These are phyloP conservation scores for Ceratocystis eucalypticola DNA, from an alignment of 2,329 filamentous ascomycete species.

Conservation along the genomic window DNA sequence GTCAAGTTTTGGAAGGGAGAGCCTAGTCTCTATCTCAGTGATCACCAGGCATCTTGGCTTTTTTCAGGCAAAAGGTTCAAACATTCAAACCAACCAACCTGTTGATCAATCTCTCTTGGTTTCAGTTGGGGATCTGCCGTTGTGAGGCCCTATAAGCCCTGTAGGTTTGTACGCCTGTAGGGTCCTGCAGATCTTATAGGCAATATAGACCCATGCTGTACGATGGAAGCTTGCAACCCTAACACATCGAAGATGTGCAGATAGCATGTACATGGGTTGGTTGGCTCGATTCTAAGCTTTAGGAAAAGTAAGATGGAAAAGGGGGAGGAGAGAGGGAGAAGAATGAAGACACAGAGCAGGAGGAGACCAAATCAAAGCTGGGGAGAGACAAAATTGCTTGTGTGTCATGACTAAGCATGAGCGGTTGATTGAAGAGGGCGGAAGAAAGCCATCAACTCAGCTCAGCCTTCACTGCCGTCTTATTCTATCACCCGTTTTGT, in stretches of 20 bases:
- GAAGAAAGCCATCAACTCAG: not conserved
- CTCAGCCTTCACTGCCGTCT: not conserved
- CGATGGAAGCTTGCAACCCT: not conserved
- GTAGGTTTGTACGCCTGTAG: not conserved
- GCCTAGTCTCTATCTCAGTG: not conserved
- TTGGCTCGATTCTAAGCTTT: not conserved
- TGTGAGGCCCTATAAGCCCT: constrained; percentile 6
- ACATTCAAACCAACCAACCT: not conserved
- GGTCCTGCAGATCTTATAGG: constrained; percentile 7
- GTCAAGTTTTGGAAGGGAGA: not conserved
- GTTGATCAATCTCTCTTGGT: constrained; percentile 5
- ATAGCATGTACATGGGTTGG: not conserved
- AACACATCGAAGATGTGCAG: not conserved
- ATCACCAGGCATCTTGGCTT: not conserved
- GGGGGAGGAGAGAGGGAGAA: not conserved
- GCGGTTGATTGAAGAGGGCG: not conserved
- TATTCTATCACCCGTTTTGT: constrained; percentile 7
- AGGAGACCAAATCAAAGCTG: not conserved
- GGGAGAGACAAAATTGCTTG: too few species aligned
- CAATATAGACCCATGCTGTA: not conserved
- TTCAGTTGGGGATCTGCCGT: constrained; percentile 7
- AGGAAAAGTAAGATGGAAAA: not conserved
- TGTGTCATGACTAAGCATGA: not conserved
- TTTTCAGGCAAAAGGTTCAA: not conserved
- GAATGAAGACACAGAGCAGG: not conserved